Base-by-base conservation (phyloP, 2,329 filamentous ascomycete genomes). In the Aspergillus niger region DNA sequence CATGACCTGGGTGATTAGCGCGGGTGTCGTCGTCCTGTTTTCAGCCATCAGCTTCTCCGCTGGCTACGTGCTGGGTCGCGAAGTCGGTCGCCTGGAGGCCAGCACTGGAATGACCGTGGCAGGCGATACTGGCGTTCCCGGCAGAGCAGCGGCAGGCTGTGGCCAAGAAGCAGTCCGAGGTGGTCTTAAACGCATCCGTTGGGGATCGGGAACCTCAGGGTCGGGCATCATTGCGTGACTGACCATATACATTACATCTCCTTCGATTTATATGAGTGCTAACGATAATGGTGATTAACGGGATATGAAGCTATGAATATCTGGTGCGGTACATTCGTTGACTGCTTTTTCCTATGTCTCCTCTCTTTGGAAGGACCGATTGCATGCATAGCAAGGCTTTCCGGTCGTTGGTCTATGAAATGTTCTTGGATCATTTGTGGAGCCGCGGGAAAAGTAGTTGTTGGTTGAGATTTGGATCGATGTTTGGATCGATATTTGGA, bases 1-100 rank as follows among this genome's bases (percentile, higher is more conserved):
- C 8, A 82, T 89, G 65, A 88, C 86, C 0, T 89, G 86, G 86
- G 83, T 88, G 4, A 82, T 88, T 50, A 86, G 85, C 52, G 86
- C 86, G 0, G 86, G 86, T 2, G 85, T 89, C 17, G 84, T 89
- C 1, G 84, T 89, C 2, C 79, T 88, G 0, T 83, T 89, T 58
- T 86, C 84, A 15, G 86, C 86, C 2, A 82, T 89, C 63, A 86
- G 85, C 66, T 89, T 89, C 71, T 85, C 84, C 0, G 86, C 86
- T 3, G 86, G 86, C 1, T 89, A 88, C 67, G 82, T 84, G 13
- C 79, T 87, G 13, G 86, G 86, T 10, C 81, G 81, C 57, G 86
- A 88, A 64, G 81, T 84, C 4, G 85, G 85, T 1, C 77, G 80
- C 55, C 75, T 82, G 2, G 85, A 88, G 68, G 80, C 74, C 43